Evolutionary conservation across 176 grass and related monocot species (phyloP), one percentile per base, ranked within the genome.

Genomic region (Eremochloa ophiuroides): DNA sequence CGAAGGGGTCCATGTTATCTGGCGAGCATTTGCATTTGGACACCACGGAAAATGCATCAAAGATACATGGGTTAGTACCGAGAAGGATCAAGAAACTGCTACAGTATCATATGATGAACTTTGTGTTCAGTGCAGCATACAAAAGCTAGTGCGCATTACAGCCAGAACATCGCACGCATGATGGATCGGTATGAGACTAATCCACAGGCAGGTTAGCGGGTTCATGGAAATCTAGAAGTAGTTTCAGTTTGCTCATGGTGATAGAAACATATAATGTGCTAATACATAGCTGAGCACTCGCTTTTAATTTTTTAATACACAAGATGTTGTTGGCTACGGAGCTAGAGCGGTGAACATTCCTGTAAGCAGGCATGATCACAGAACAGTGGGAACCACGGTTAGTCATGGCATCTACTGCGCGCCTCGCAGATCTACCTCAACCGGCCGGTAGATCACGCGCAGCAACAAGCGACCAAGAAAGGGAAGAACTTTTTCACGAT

Each of bases 1-100:
- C 92, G 31, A 84, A 91, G 30, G 92, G 92, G 74, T 94, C 92
- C 88, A 94, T 94, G 37, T 88, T 75, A 29, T 80, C 92, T 94
- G 88, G 18, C 82, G 63, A 17, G 17, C 16, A 46, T 69, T 69
- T 56, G 53, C 53, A 55, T 23, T 23, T 44, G 22, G n/a, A n/a
- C 5, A 77, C 40, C 58, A 18, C 2, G 47, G 43, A 25, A 10
- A 82, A 0, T 18, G 53, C 31, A 61, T 25, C 30, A 50, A 61
- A 42, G 25, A 27, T 10, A 38, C 17, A 35, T 3, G 58, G 17
- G 25, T 62, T 7, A 66, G 38, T 27, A 10, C n/a, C 0, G 1
- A 50, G 0, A n/a, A 74, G 30, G 33, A 18, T 71, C 11, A 1
- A 62, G 20, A 38, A 69, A 0, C 17, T 17, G 48, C 20, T 40